phyloP scores from a whole-genome alignment of 805 yeast species.

The Hyphopichia homilentoma region DNA sequence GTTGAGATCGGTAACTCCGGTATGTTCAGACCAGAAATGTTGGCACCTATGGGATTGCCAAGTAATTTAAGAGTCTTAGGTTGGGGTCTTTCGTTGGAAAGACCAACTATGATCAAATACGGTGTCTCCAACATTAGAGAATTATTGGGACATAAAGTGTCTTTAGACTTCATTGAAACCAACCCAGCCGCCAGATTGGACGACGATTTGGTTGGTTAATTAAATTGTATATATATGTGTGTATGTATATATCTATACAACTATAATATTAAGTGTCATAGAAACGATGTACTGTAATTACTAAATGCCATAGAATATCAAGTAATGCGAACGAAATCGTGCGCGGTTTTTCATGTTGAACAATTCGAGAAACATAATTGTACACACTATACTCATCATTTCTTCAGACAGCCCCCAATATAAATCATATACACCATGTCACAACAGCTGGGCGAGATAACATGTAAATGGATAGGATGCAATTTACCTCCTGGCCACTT shows the following conservation, averaged over 20 bases:
- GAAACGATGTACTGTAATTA: too few species aligned
- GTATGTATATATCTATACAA: too few species aligned
- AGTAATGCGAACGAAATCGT: too few species aligned
- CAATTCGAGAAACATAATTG: too few species aligned
- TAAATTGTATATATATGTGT: too few species aligned
- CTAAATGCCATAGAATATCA: too few species aligned
- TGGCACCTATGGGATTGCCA: conserved; percentile 97
- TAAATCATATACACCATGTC: too few species aligned
- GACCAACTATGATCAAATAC: conserved; percentile 99
- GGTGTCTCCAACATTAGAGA: conserved; percentile 95
- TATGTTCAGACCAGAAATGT: conserved; percentile 99
- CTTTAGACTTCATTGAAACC: conserved; percentile 87
- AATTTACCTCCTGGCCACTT: conserved; percentile 9
- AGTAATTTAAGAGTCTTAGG: conserved; percentile 91
- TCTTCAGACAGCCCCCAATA: too few species aligned
- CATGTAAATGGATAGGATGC: conserved; percentile 36
- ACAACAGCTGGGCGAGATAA: too few species aligned
- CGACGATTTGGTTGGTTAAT: conserved; percentile 31
- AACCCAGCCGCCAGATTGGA: conserved; percentile 98
- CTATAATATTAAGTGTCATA: too few species aligned
- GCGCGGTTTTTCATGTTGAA: too few species aligned
- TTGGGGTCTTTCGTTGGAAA: conserved; percentile 94
- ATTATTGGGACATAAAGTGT: conserved; percentile 93
- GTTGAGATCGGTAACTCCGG: conserved; percentile 99
- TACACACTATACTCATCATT: too few species aligned